phyloP scores from a whole-genome alignment of 305 asterid genomes.

The Ruellia speciosa region DNA sequence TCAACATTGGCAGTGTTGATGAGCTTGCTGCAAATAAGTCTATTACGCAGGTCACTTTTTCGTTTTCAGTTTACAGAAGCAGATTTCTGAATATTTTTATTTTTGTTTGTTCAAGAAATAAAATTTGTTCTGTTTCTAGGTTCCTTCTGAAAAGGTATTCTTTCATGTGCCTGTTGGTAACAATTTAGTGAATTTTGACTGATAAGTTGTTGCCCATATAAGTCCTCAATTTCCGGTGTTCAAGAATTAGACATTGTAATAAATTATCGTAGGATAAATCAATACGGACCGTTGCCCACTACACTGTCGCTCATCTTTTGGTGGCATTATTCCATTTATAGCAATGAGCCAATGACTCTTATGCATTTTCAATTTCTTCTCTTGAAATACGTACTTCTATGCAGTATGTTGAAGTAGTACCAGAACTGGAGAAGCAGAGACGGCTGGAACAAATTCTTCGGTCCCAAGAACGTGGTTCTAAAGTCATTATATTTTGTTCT shows the following conservation, averaged over 20 bases:
- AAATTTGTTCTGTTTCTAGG: too few species aligned
- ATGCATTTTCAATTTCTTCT: slow-evolving; percentile 11
- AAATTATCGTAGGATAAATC: too few species aligned
- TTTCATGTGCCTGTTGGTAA: too few species aligned
- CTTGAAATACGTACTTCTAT: slow-evolving; percentile 14
- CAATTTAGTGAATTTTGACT: too few species aligned
- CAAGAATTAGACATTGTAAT: too few species aligned
- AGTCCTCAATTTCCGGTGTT: too few species aligned
- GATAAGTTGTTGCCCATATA: too few species aligned
- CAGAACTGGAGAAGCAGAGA: slow-evolving; percentile 88
- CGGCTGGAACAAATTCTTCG: slow-evolving; percentile 89
- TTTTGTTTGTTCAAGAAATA: too few species aligned
- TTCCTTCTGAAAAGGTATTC: too few species aligned
- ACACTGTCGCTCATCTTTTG: too few species aligned
- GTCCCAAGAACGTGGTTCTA: slow-evolving; percentile 86
- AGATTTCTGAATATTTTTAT: slow-evolving; percentile 1
- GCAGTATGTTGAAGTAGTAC: slow-evolving; percentile 87
- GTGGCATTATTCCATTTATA: too few species aligned
- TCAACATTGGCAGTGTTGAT: slow-evolving; percentile 89
- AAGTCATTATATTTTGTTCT: slow-evolving; percentile 77
- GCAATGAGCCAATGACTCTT: not conserved
- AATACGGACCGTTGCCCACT: too few species aligned
- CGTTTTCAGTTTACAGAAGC: slow-evolving; percentile 16
- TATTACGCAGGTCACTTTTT: slow-evolving; percentile 66
- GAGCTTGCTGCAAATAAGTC: slow-evolving; percentile 93